phyloP scores from a whole-genome alignment of 148 eudicot genomes.

The Vaccinium macrocarpon region DNA sequence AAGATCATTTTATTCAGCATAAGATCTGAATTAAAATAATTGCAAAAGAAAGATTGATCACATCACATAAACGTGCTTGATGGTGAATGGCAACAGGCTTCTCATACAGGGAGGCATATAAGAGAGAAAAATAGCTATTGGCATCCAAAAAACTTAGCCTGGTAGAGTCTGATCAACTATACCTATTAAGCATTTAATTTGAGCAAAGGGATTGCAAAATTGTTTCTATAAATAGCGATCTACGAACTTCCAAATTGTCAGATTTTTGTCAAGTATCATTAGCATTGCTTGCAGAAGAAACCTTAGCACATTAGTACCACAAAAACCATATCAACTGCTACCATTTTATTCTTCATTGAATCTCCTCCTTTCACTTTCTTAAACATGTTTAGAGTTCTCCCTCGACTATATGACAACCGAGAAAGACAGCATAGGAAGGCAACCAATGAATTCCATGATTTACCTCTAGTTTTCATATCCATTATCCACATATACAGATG shows the following conservation, averaged over 20 bases:
- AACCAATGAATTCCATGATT: slow-evolving; percentile 2
- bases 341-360: not conserved
- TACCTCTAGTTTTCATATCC: not conserved
- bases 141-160: not conserved
- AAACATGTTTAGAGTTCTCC: not conserved
- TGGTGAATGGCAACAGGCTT: not conserved
- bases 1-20: not conserved
- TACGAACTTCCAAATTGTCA: not conserved
- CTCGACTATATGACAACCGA: not conserved
- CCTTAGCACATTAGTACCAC: not conserved
- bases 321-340: not conserved
- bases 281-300: slow-evolving; percentile 4
- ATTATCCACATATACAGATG: not conserved
- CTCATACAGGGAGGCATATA: not conserved
- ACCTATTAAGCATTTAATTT: not conserved
- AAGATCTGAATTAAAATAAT: not conserved
- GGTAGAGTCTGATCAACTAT: not conserved
- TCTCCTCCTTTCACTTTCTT: not conserved
- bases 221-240: not conserved
- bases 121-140: slow-evolving; percentile 3
- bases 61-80: not conserved
- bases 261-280: not conserved
- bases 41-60: not conserved
- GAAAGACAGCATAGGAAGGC: not conserved
- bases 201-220: not conserved